These are phyloP conservation scores for Peronospora farinosa DNA, from an alignment of 352 stramenopile species.

Conservation along the genomic window DNA sequence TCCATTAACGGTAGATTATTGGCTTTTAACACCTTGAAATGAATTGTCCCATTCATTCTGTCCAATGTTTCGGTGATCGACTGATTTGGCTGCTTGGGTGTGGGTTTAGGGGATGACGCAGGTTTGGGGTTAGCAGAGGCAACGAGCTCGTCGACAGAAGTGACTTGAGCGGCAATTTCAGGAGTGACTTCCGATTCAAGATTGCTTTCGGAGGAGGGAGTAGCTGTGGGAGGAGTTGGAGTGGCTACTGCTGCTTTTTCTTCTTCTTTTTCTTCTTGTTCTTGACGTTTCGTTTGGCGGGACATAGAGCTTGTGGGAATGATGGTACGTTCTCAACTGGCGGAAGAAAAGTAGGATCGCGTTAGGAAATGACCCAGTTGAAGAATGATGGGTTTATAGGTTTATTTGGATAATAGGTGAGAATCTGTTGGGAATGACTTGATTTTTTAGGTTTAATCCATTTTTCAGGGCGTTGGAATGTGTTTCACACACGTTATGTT, in stretches of 20 bases:
- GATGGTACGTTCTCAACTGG: constrained; percentile 28
- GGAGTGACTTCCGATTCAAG: constrained; percentile 16
- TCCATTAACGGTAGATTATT: constrained; percentile 65
- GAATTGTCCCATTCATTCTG: constrained; percentile 57
- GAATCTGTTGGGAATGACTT: background rate
- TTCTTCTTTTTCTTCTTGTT: constrained; percentile 8
- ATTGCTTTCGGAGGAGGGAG: constrained; percentile 13
- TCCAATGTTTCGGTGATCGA: constrained; percentile 4
- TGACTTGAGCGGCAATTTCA: constrained; percentile 5
- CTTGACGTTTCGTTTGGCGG: constrained; percentile 28
- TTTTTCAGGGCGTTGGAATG: background rate
- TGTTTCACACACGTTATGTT: no score
- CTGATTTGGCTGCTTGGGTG: constrained; percentile 13
- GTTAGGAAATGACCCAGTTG: constrained; percentile 2
- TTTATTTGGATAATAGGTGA: background rate
- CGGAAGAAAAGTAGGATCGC: constrained; percentile 17
- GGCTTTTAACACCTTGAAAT: constrained; percentile 62
- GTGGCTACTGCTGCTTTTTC: constrained; percentile 8
- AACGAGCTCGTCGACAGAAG: constrained; percentile 2
- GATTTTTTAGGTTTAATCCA: background rate
- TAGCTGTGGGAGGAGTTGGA: constrained; percentile 6
- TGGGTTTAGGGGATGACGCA: constrained; percentile 7
- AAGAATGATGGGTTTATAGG: background rate
- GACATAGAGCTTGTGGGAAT: constrained; percentile 27
- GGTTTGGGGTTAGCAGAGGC: constrained; percentile 1